Base-by-base conservation (phyloP, 768 basidiomycete genomes). In the Tylopilus subfusipes region DNA sequence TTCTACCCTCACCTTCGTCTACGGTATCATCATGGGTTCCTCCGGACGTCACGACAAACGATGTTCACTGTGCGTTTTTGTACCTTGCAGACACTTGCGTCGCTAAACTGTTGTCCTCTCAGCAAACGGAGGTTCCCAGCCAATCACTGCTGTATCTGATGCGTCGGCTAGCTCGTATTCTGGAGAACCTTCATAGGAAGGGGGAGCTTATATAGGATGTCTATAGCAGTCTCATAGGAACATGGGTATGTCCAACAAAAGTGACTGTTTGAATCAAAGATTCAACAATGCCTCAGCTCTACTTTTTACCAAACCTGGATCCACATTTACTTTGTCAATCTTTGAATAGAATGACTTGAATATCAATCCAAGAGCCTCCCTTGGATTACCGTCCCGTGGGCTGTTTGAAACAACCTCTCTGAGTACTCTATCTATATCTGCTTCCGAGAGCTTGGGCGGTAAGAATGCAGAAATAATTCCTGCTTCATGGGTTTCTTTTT, bases 301-400 rank as follows among this genome's bases (percentile, higher is more conserved):
- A 49, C 71, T 65, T 60, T 79, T 85, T 16, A 89, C 84, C 39
- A 83, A 63, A 40, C 76, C 73, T 5, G 81, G 60, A 59, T 86
- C 81, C 8, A 88, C 85, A 13, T 66, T 66, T 3, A 80, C 77
- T 61, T 78, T 82, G 67, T 89, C 84, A 5, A 88, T 76, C 55
- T 73, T 72, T 14, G 75, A 66, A 66, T 85, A 89, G 64, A 90
- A 89, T 12, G 72, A 69, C 67, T 84, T 86, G 68, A 86, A 78
- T 55, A 88, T 70, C 42, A 68, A 62, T 33, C 84, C 84, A 11
- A 79, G 56, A 13, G 54, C 60, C 59, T 57, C 53, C 55, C 62
- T 59, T n/a, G 65, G 50, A 55, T 60, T 59, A 9, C 34, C 50
- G 10, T 67, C 61, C 5, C 10, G 50, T n/a, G 66, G 50, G 22